Evolutionary conservation across 2,329 filamentous ascomycete species (phyloP), one percentile per base, ranked within the genome.

Genomic region (Fusarium chaquense): DNA sequence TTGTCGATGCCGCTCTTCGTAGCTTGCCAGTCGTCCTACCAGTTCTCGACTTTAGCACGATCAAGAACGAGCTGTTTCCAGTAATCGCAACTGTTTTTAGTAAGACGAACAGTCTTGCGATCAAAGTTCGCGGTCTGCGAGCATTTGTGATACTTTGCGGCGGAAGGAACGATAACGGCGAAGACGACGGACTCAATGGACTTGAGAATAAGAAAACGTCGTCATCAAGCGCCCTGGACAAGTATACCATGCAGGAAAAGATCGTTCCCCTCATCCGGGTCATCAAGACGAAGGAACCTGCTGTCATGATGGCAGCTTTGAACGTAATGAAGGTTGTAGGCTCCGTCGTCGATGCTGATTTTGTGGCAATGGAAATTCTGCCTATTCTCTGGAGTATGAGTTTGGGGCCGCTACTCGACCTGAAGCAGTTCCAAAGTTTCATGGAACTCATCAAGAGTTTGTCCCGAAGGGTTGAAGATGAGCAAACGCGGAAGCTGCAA

Each of bases 221-320:
- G 5, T 91, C 88, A 1, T 91, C 91, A 1, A 93, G 90, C 3
- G 94, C 95, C 5, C 83, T 99, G 30, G 96, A 99, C 82, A 98
- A 98, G 79, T 98, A 96, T 76, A 98, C 96, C 0, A 95, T 99
- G 82, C 96, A 99, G 78, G 96, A 99, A 78, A 98, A 98, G 82
- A 92, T 99, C 35, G 88, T 98, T 0, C 96, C 96, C 0, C 82
- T 98, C 6, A 85, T 99, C 65, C 94, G 93, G 76, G 94, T 86
- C 3, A 98, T 99, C 82, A 98, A 97, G 81, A 99, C 96, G 0
- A 98, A 97, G 77, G 96, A 99, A 78, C 96, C 96, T 0, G 94
- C 94, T 10, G 96, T 99, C 12, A 98, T 98, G 93, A 92, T 98
- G 84, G 94, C 95, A 8, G 91, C 94, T 1, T 84, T 98, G 35